Conservation (phyloP, 2,329 filamentous ascomycete genomes). For the Fusarium annulatum region DNA sequence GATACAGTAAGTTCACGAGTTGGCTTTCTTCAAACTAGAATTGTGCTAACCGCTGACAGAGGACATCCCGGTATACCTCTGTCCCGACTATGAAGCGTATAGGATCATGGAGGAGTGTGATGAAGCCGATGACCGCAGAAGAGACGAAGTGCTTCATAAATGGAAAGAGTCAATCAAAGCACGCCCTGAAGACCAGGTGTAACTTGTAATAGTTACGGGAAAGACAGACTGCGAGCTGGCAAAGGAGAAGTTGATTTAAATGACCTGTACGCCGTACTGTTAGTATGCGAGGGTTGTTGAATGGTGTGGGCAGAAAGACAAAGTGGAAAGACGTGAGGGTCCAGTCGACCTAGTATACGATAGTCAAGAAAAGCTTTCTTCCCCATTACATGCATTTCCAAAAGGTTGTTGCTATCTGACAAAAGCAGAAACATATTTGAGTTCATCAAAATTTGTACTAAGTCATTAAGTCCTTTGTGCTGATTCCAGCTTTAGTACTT, state of each 20-base stretch:
- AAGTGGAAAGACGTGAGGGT: neutral
- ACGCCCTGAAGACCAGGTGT: neutral
- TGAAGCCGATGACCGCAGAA: neutral
- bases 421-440: no score
- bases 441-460: no score
- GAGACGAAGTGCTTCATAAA: neutral
- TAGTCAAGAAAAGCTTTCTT: no score
- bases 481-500: no score
- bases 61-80: no score
- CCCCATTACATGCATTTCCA: no score
- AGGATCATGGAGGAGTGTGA: neutral
- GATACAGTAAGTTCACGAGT: neutral
- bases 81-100: no score
- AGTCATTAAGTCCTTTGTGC: no score
- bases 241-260: neutral
- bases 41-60: neutral
- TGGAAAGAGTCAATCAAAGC: neutral
- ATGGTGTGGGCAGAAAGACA: fast-evolving
- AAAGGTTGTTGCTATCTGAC: no score
- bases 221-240: fast-evolving
- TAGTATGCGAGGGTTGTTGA: neutral
- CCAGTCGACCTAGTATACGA: neutral
- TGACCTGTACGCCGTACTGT: neutral
- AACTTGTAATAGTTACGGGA: neutral
- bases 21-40: neutral